Evolutionary conservation across 768 basidiomycete genomes (phyloP), one percentile per base, ranked within the genome.

Genomic region (Amanita thiersii): DNA sequence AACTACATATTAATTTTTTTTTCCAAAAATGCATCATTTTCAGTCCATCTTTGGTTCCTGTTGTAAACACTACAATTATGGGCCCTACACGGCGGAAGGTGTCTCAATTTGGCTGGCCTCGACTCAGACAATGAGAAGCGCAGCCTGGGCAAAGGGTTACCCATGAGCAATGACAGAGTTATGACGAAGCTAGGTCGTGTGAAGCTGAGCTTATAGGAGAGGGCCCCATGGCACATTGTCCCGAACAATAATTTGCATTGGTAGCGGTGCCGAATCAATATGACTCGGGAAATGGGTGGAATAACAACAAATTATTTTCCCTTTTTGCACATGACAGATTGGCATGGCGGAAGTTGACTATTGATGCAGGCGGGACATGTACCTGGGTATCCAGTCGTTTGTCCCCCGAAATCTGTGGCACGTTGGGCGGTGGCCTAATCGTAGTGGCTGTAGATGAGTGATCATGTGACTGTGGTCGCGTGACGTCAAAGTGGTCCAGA

Each of bases 21-120:
- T 23, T 32, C 11, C 7, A n/a, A 21, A 3, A 15, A 19, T 6
- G 29, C 41, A 46, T 31, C 37, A 36, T 42, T 18, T 39, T 40
- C 46, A 70, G 68, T 29, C 68, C 68, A 17, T 67, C 67, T 44
- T 52, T 69, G 47, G 58, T 68, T 29, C 67, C 68, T 37, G 42
- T 43, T 4, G 42, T 28, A 35, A 43, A 43, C 26, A 43, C 24
- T 14, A 26, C 24, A 24, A 36, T 1, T 3, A 18, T 25, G 17
- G 33, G 42, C 19, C 25, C 26, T 43, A 29, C 34, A 34, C 42
- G 42, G 51, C 49, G 46, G 47, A 48, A 47, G 42, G 50, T 39
- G 15, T 44, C 48, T 36, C 44, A 39, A 45, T 52, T 52, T 46
- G 51, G 55, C 37, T 62, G 60, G 60, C 47, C 44, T 23, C 52